Base-by-base conservation (phyloP, 2,329 filamentous ascomycete genomes). In the Blumeria hordei region DNA sequence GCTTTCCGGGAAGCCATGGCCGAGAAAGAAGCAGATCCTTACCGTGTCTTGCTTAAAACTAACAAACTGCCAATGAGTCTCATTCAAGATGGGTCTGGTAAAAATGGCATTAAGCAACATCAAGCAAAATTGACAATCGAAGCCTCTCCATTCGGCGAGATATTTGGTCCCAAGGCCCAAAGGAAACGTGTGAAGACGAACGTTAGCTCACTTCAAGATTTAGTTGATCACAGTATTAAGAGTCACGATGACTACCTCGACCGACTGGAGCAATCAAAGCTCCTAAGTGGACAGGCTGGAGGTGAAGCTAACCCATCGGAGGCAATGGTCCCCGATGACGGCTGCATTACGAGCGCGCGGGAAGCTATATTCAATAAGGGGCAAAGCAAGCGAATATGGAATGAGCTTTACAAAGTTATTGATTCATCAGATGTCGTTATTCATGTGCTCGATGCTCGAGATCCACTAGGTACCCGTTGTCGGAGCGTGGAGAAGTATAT, bases 21-120 rank as follows among this genome's bases (percentile, higher is more conserved):
- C 44, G 88, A 94, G 68, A 85, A 88, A 68, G 81, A 85, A 54
- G 81, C 81, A 16, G 88, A 98, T 65, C 92, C 92, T 0, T 95
- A 94, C 68, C 83, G 85, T 58, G 92, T 94, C 58, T 77, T 96
- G n/a, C 74, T 98, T 60, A 95, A 95, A 72, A 84, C 85, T 61
- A 96, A 96, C 70, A 96, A 96, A 72, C 75, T 98, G 52, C 92
- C 92, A 43, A 90, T 98, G 87, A 90, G 81, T 61, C 71, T 98
- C 67, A 94, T 98, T 65, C 77, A 80, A 58, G 90, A 96, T 64
- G 78, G 77, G 55, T 74, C 82, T 56, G 75, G 80, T 50, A 77
- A 81, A 62, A 90, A 94, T 63, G 90, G 88, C 0, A 68, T 94
- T 56, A 93, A 94, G 71, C 80, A 94, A 67, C 90, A 96, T 69